These are phyloP conservation scores for Tetrapyrgos nigripes DNA, from an alignment of 1,284 basidiomycete genomes.

Conservation along the genomic window DNA sequence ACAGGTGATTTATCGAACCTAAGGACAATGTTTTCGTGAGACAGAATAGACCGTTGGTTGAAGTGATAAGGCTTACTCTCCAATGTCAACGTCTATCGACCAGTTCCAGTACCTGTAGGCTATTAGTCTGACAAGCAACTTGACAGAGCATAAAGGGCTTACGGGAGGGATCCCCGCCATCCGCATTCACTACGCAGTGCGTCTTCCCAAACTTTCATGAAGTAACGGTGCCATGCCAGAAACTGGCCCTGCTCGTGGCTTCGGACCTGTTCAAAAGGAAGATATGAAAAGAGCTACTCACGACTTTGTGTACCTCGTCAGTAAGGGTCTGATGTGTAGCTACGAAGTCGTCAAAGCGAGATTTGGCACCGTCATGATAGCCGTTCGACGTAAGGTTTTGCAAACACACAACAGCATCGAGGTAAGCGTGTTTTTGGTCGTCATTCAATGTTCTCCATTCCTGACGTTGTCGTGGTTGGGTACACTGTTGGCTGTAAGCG, in stretches of 20 bases:
- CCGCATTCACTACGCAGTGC: conserved; percentile 42
- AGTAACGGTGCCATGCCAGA: conserved; percentile 46
- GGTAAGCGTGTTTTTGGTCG: conserved; percentile 32
- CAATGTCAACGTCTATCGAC: conserved; percentile 38
- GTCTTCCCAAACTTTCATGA: conserved; percentile 36
- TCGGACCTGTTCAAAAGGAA: neutral
- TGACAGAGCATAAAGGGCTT: conserved; percentile 18
- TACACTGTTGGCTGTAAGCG: no score
- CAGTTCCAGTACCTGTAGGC: conserved; percentile 47
- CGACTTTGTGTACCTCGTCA: conserved; percentile 34
- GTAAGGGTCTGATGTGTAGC: conserved; percentile 32
- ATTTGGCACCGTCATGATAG: conserved; percentile 22
- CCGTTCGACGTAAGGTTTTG: conserved; percentile 25
- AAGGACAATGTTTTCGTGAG: conserved; percentile 5
- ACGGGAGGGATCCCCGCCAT: conserved; percentile 43
- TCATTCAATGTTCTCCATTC: conserved; percentile 25
- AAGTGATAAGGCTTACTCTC: neutral
- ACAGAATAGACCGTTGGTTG: neutral
- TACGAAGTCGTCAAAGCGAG: conserved; percentile 42
- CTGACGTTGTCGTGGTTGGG: no score
- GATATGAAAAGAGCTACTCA: conserved; percentile 16
- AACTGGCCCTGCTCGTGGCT: conserved; percentile 41
- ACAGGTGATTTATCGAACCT: conserved; percentile 36
- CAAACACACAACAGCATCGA: conserved; percentile 37
- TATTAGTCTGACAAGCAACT: neutral